Conservation (phyloP, 2,329 filamentous ascomycete genomes). For the Aspergillus pseudonomiae region DNA sequence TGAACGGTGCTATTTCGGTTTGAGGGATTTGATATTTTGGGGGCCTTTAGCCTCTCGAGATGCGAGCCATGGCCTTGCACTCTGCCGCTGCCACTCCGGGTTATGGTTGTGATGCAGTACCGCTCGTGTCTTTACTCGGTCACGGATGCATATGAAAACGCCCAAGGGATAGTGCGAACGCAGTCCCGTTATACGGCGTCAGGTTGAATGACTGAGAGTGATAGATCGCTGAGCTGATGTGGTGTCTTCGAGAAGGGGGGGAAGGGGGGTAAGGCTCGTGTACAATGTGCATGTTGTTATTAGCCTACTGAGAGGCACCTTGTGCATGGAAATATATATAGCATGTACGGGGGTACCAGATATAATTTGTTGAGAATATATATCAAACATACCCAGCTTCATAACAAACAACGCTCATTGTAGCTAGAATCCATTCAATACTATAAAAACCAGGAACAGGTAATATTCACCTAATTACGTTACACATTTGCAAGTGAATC, state of each 20-base stretch:
- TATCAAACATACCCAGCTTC: neutral
- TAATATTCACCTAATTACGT: neutral
- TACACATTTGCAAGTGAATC: neutral
- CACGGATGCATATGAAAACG: neutral
- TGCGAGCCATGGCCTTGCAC: neutral
- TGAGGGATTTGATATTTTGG: constrained; percentile 26
- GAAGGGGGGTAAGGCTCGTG: neutral
- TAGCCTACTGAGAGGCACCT: neutral
- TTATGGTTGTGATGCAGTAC: neutral
- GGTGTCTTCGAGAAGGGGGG: neutral
- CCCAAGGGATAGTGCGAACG: neutral
- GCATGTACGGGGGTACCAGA: neutral
- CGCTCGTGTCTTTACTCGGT: neutral
- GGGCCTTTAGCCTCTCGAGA: neutral
- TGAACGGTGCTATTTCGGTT: neutral
- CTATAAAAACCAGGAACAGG: neutral
- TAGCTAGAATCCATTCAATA: neutral
- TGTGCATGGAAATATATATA: too few relatives aligned
- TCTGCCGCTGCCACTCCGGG: neutral
- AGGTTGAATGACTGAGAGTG: neutral
- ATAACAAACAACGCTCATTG: neutral
- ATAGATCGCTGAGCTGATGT: neutral
- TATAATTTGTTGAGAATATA: neutral
- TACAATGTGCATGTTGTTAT: neutral
- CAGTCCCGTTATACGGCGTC: neutral